Base-by-base conservation (phyloP, 2,329 filamentous ascomycete species). In the Aureobasidium sp. region DNA sequence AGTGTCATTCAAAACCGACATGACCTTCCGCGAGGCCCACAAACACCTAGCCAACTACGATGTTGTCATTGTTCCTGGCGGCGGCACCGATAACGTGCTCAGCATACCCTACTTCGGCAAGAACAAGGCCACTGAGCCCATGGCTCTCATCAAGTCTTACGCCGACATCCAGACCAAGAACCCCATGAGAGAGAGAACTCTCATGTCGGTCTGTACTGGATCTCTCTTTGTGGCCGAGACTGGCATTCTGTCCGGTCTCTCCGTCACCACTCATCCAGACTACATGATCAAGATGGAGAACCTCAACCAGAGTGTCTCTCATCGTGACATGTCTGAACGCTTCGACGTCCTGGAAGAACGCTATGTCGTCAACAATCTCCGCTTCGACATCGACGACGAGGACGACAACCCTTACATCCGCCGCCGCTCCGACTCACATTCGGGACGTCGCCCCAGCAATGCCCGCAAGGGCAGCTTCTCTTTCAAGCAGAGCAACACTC, bases 331-430 rank as follows among this genome's bases (percentile, higher is more conserved):
- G 60, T 79, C 81, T 54, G 85, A 90, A 73, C 84, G 86, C 65
- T 89, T 86, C 62, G 87, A 93, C 64, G 85, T 93, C 58, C 79
- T 91, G 64, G 87, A 93, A 65, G 84, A 88, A 64, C 80, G 88
- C 64, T 94, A 93, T 66, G 88, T 94, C 17, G 88, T 94, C 68
- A 94, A 94, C 77, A 93, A 94, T 71, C 83, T 90, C 56, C 85
- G 88, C 61, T 94, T 91, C 68, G 88, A 93, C 62, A 75, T 93
- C 38, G 79, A 77, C 61, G 85, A 85, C 56, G 82, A 90, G 64
- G 86, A 90, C 58, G 84, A 90, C 70, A 91, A 88, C 70, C 86
- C 86, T 27, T 91, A 91, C 71, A 84, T 93, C 67, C 66, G 66
- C 57, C 60, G 64, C 47, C 66, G 64, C 58, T 65, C 63, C 53